Evolutionary conservation across 495 filamentous ascomycete genomes (phyloP), one percentile per base, ranked within the genome.

Genomic region (Tetracladium setigerum): DNA sequence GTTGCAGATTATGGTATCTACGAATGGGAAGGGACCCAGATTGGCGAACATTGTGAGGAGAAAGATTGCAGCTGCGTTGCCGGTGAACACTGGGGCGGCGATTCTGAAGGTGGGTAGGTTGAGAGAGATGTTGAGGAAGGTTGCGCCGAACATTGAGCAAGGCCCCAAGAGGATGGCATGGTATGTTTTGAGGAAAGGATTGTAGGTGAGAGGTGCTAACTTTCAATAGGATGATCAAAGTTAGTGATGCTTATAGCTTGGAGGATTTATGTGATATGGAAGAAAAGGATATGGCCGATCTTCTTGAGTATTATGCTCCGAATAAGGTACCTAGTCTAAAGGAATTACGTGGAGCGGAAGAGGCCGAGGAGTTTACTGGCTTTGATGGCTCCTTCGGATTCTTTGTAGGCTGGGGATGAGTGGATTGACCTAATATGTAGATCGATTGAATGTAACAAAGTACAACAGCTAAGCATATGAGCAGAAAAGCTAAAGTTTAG

Each of bases 1-100:
- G 9, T 64, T 98, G 51, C 92, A 98, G 72, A 79, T 98, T 52
- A 98, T 98, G 92, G 89, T 98, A 40, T 89, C 84, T 63, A 98
- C 92, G 10, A 97, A 97, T 62, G 92, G 92, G 7, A 97, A 96
- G 61, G 92, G 92, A 0, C 92, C 92, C 1, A 84, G 91, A 67
- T 63, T 97, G 47, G 92, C 92, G 11, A 91, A 84, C 50, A 81
- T 91, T 45, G 82, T 98, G 32, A 68, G 94, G 40, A 77, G 83
- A 64, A 78, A 84, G 61, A 95, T 98, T 52, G 91, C 87, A 12
- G 74, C 68, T 17, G 74, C 69, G 30, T 64, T 98, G 47, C 92
- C 94, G 0, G 54, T 60, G 4, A 84, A 91, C 50, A 79, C 84
- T 30, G 92, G 92, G 1, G 75, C 79, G 15, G 91, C 94, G 0